phyloP scores from a whole-genome alignment of 2,329 filamentous ascomycete genomes.

The Talaromyces sp. region DNA sequence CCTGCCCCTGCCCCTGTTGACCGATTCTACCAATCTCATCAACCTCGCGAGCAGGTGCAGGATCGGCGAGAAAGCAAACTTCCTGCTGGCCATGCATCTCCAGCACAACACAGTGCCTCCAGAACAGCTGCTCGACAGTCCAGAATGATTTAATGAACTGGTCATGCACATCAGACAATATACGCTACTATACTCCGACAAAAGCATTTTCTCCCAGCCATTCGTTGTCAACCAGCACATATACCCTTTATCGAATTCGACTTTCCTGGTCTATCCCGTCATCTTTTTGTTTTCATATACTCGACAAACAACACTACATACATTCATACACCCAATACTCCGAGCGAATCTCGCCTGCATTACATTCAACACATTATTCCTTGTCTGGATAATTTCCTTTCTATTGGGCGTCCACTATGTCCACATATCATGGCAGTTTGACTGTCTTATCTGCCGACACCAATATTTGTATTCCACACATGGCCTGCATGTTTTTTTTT shows the following conservation, averaged over 20 bases:
- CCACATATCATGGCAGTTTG: too few relatives aligned
- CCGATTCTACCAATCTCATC: constrained; percentile 23
- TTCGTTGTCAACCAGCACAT: not conserved
- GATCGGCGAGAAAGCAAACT: constrained; percentile 16
- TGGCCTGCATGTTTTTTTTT: not conserved
- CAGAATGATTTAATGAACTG: constrained; percentile 17
- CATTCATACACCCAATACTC: not conserved
- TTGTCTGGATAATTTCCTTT: too few relatives aligned
- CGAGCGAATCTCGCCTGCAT: not conserved
- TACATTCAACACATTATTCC: too few relatives aligned
- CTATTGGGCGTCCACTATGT: too few relatives aligned
- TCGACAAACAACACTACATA: not conserved
- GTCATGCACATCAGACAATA: not conserved
- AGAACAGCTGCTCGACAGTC: constrained; percentile 12
- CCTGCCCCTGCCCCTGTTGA: not conserved
- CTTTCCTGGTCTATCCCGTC: not conserved
- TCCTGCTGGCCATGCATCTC: not conserved
- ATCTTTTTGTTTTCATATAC: not conserved
- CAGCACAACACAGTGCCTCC: not conserved
- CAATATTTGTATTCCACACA: not conserved
- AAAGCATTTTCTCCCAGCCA: not conserved
- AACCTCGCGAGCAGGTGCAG: constrained; percentile 17
- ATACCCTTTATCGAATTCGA: not conserved
- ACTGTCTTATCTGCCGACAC: too few relatives aligned
- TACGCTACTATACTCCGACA: not conserved